Base-by-base conservation (phyloP, 345 rosid genomes). In the Dovyalis caffra region DNA sequence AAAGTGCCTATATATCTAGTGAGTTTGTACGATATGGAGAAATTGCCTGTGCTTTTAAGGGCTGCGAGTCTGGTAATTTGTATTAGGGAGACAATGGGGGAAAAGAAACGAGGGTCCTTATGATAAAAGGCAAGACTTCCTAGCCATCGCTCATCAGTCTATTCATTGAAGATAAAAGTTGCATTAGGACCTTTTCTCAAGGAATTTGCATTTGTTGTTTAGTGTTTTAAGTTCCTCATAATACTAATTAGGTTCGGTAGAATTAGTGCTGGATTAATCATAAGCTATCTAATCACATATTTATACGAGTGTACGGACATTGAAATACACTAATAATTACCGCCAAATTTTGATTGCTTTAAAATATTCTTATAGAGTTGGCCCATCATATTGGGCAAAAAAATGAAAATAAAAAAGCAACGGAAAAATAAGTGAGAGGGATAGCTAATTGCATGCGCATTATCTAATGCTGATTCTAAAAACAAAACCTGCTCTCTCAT, bases 401-500 rank as follows among this genome's bases (percentile, higher is more conserved):
- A 35, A 0, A 35, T n/a, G 38, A 37, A 0, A n/a, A n/a, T n/a
- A n/a, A 26, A 34, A 20, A 18, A 64, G 32, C 45, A 43, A n/a
- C 31, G 47, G 32, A 33, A 31, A 66, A 47, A 21, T 5, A 47
- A 23, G 8, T 63, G 18, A 8, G 23, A 32, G 6, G 5, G 18
- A n/a, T n/a, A 0, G 60, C 60, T 58, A 38, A 45, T 28, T 40
- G 23, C 72, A 25, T 60, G 26, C 31, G 35, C 70, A 31, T 60
- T 32, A 57, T 32, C 62, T 60, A 40, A 60, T 8, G 31, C 23
- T 57, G 66, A 28, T 67, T 57, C 53, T 56, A 31, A 3, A n/a
- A 35, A 16, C 26, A 32, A 67, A 64, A 65, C 77, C 80, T 73
- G 66, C 68, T 67, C 78, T 61, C 65, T 28, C n/a, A 38, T 49